Evolutionary conservation across 2,329 filamentous ascomycete genomes (phyloP), one percentile per base, ranked within the genome.

Genomic region (Colletotrichum zoysiae): DNA sequence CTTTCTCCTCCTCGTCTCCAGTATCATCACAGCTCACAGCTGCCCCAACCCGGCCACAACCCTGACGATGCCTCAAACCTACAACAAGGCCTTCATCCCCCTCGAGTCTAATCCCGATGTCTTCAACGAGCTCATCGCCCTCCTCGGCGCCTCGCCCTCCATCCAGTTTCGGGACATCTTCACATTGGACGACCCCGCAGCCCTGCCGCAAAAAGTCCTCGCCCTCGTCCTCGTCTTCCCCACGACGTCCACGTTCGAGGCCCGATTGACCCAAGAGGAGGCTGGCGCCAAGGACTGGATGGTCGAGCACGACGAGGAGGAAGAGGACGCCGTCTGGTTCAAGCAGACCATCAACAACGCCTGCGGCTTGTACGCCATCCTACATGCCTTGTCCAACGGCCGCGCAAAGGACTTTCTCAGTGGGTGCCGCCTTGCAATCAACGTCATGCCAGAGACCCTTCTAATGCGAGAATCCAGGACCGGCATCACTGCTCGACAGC

Each of bases 301-400:
- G 46, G 65, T 72, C 1, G 63, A 35, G 23, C 66, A 69, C 14
- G 26, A 57, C 38, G 90, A 90, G 1, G 80, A 85, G 5, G 76
- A 79, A 1, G 90, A 93, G 73, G 85, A 88, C n/a, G 88, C 92
- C 0, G 79, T 92, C n/a, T 93, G 91, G 91, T 93, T 91, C 81
- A 90, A 89, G 77, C 91, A 93, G 77, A 93, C 90, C 0, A 93
- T 93, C 77, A 86, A 89, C 74, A 93, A 93, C 77, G 90, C 91
- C 1, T 93, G 91, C 77, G 91, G 91, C 0, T 82, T 93, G 26
- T 92, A 93, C 76, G 91, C 87, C 0, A 82, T 93, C 1, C 78
- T 93, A 2, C 92, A 93, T 79, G 87, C 86, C 3, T 84, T 91
- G 1, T 86, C 84, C 58, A 93, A 94, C 77, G 90, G 90, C 5